phyloP scores from a whole-genome alignment of 768 basidiomycete genomes.

The Suillus americanus region DNA sequence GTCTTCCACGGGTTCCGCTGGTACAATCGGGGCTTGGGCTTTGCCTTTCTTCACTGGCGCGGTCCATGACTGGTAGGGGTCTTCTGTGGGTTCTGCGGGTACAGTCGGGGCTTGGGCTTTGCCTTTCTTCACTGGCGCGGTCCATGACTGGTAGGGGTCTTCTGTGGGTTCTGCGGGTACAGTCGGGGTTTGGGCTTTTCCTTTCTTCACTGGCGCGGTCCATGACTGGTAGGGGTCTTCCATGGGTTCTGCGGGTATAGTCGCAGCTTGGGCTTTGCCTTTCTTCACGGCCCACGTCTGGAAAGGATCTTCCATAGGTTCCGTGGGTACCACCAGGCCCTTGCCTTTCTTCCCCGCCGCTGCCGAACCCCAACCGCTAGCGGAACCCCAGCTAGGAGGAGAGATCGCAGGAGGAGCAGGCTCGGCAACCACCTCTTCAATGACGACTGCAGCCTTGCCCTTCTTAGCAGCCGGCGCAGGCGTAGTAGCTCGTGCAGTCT shows the following conservation, averaged over 20 bases:
- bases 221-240: background rate
- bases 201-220: slow-evolving; percentile 13
- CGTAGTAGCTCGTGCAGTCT: background rate
- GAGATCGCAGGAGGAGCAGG: slow-evolving; percentile 6
- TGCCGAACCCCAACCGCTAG: slow-evolving; percentile 5
- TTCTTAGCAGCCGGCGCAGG: slow-evolving; percentile 14
- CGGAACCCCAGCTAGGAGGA: slow-evolving; percentile 16
- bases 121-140: slow-evolving; percentile 15
- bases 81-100: background rate
- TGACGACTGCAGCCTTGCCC: slow-evolving; percentile 1
- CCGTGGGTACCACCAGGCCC: no score
- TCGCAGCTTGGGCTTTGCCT: background rate
- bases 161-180: background rate
- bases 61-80: background rate
- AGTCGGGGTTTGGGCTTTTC: slow-evolving; percentile 8
- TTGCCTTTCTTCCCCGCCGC: slow-evolving; percentile 20
- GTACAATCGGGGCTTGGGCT: slow-evolving; percentile 5
- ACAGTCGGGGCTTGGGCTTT: slow-evolving; percentile 6
- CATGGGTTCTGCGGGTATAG: background rate
- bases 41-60: slow-evolving; percentile 18
- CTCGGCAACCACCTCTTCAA: slow-evolving; percentile 17
- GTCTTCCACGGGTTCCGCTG: background rate
- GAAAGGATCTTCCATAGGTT: no score
- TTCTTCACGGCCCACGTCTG: no score
- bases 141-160: background rate